Evolutionary conservation across 2,329 filamentous ascomycete genomes (phyloP).

Genomic region (Whalleya microplaca): DNA sequence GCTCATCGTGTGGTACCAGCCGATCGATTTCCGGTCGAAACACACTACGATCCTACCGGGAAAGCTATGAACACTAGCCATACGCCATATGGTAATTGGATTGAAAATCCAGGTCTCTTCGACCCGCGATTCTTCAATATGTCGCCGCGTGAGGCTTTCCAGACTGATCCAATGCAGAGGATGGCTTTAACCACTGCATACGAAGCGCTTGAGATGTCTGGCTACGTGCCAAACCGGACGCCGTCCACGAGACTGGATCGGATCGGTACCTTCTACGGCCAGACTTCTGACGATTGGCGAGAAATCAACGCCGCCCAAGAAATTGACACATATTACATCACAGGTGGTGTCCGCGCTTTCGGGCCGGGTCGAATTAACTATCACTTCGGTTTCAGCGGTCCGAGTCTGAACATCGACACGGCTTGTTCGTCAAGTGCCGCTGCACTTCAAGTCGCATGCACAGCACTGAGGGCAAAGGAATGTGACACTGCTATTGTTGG

Average conservation of each 20-base stretch:
- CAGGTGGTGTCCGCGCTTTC: slow-evolving; percentile 55
- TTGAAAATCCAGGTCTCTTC: slow-evolving; percentile 76
- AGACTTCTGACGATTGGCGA: slow-evolving; percentile 78
- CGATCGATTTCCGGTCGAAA: slow-evolving; percentile 74
- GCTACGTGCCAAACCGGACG: slow-evolving; percentile 74
- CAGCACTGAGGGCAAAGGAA: slow-evolving; percentile 73
- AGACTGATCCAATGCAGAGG: slow-evolving; percentile 82
- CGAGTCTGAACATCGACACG: slow-evolving; percentile 44
- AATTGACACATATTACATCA: slow-evolving; percentile 59
- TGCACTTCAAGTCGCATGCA: slow-evolving; percentile 56
- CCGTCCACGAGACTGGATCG: slow-evolving; percentile 66
- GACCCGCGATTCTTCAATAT: slow-evolving; percentile 88
- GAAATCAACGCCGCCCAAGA: slow-evolving; percentile 75
- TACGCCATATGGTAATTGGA: slow-evolving; percentile 75
- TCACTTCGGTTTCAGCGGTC: slow-evolving; percentile 45
- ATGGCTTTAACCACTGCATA: slow-evolving; percentile 77
- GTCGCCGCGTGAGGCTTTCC: slow-evolving; percentile 78
- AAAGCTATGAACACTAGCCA: slow-evolving; percentile 77
- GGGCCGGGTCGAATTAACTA: slow-evolving; percentile 53
- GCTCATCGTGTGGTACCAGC: slow-evolving; percentile 70
- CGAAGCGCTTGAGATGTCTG: slow-evolving; percentile 80
- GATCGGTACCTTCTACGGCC: slow-evolving; percentile 76
- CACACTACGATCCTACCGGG: slow-evolving; percentile 71
- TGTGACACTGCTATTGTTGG: slow-evolving; percentile 82
- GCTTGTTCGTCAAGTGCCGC: slow-evolving; percentile 46